These are phyloP conservation scores for Spathaspora sp. DNA, from an alignment of 805 yeast species.

Conservation along the genomic window DNA sequence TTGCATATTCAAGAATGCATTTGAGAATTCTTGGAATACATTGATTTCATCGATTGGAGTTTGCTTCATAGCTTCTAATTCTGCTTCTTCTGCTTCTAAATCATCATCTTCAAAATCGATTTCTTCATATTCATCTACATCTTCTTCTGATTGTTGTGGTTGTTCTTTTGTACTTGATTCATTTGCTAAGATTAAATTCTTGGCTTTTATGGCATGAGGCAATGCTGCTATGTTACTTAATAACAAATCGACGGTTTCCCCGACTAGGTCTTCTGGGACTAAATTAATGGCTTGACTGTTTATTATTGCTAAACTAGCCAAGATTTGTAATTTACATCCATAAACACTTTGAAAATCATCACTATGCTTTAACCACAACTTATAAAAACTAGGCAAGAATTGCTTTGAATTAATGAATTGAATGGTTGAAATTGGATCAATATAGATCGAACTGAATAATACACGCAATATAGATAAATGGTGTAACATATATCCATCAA, in stretches of 20 bases:
- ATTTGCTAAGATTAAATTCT: slow-evolving; percentile 40
- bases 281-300: slow-evolving; percentile 24
- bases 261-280: slow-evolving; percentile 31
- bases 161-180: slow-evolving; percentile 32
- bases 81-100: slow-evolving; percentile 62
- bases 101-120: slow-evolving; percentile 24
- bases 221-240: slow-evolving; percentile 39
- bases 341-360: slow-evolving; percentile 50
- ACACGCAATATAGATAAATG: slow-evolving; percentile 41
- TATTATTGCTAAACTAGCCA: slow-evolving; percentile 41
- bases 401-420: slow-evolving; percentile 35
- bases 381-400: slow-evolving; percentile 35
- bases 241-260: slow-evolving; percentile 38
- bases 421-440: slow-evolving; percentile 35
- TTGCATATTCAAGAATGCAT: slow-evolving; percentile 48
- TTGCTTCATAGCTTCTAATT: slow-evolving; percentile 77
- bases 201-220: slow-evolving; percentile 48
- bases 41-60: slow-evolving; percentile 78
- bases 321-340: slow-evolving; percentile 51
- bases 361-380: slow-evolving; percentile 47
- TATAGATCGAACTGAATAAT: slow-evolving; percentile 36
- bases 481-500: slow-evolving; percentile 44
- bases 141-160: slow-evolving; percentile 16
- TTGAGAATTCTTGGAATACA: slow-evolving; percentile 63
- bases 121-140: slow-evolving; percentile 30